These are phyloP conservation scores for Coprinopsis sp. DNA, from an alignment of 768 basidiomycete species.

Conservation along the genomic window DNA sequence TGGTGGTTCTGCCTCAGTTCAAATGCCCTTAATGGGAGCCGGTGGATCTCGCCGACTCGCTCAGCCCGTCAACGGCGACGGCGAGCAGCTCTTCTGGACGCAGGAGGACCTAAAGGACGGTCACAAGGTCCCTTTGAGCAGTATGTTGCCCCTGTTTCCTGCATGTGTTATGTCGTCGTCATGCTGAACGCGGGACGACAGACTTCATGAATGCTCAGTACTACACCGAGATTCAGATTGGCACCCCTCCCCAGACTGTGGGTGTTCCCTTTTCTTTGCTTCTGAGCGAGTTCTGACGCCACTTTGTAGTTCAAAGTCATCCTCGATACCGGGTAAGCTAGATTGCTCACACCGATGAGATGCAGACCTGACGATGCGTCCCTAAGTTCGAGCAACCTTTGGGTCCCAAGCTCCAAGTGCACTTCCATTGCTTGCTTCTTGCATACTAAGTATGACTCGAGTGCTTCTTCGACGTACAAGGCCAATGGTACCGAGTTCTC, in stretches of 20 bases:
- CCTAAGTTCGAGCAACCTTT: constrained; percentile 80
- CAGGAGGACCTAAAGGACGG: constrained; percentile 75
- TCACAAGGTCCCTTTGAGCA: constrained; percentile 84
- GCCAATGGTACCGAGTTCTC: constrained; percentile 84
- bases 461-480: constrained; percentile 78
- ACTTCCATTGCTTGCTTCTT: constrained; percentile 92
- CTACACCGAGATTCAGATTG: constrained; percentile 81
- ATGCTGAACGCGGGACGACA: constrained; percentile 25
- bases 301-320: constrained; percentile 79
- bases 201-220: constrained; percentile 99
- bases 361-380: constrained; percentile 6
- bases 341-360: not conserved
- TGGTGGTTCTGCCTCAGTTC: constrained; percentile 44
- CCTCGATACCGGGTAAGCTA: constrained; percentile 77
- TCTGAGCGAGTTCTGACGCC: constrained; percentile 3
- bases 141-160: constrained; percentile 43
- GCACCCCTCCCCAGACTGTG: constrained; percentile 78
- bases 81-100: constrained; percentile 72
- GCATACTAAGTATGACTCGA: constrained; percentile 86
- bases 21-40: constrained; percentile 65
- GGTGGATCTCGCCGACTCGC: constrained; percentile 63
- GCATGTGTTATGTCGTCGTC: not conserved
- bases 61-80: constrained; percentile 33
- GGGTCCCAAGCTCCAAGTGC: constrained; percentile 83
- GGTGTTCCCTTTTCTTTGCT: constrained; percentile 21